Conservation (phyloP, 805 yeast species). For the Myxozyma kluyveri region DNA sequence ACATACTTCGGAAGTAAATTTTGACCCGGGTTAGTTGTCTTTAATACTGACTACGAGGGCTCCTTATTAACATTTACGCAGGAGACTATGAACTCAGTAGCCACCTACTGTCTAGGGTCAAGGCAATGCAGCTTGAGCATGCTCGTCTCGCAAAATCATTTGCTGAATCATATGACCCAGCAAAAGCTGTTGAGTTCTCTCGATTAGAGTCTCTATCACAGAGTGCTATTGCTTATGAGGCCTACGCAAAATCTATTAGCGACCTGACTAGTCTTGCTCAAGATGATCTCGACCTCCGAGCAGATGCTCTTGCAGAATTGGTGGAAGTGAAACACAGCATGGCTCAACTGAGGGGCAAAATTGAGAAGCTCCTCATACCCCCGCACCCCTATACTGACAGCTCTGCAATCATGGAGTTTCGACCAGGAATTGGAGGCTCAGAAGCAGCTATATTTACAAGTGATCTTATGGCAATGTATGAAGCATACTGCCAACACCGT, state of each 20-base stretch:
- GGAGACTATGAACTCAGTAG: conserved; percentile 4
- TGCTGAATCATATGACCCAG: conserved; percentile 22
- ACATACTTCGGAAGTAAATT: too few species aligned
- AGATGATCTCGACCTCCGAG: conserved; percentile 17
- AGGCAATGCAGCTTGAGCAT: conserved; percentile 12
- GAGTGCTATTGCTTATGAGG: conserved; percentile 18
- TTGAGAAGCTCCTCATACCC: conserved; percentile 59
- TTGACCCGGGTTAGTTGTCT: too few species aligned
- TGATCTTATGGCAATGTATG: conserved; percentile 79
- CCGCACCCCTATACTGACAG: conserved; percentile 71
- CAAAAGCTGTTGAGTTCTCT: conserved; percentile 14
- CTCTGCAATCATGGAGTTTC: conserved; percentile 74
- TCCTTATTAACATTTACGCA: too few species aligned
- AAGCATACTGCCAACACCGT: conserved; percentile 59
- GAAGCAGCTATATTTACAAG: conserved; percentile 87
- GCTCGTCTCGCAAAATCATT: conserved; percentile 16
- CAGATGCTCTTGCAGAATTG: conserved; percentile 16
- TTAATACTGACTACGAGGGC: too few species aligned
- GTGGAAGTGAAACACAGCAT: conserved; percentile 3
- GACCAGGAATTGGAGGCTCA: conserved; percentile 96
- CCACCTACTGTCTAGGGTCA: conserved; percentile 10
- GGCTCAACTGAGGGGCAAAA: neutral
- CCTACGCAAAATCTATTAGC: neutral
- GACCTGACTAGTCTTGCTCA: conserved; percentile 11
- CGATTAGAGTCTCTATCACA: conserved; percentile 13